Percentiles rank a stretch among this genome's conserved stretches.
These are phyloP conservation scores for Sarocladiaceae sp. DNA, from an alignment of 2,329 filamentous ascomycete species.

Conservation along the genomic window DNA sequence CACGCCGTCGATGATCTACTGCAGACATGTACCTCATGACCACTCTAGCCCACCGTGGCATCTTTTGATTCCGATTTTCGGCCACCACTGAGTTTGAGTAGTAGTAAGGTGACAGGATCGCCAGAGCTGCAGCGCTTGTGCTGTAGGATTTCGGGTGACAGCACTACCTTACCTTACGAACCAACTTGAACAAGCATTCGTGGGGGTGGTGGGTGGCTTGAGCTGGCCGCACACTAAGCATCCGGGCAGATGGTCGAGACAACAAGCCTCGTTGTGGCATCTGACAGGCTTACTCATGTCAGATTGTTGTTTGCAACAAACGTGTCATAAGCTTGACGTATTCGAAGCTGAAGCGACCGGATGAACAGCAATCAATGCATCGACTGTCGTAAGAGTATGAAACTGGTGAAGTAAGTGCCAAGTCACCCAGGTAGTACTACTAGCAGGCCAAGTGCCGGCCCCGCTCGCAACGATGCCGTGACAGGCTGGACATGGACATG, in stretches of 20 bases:
- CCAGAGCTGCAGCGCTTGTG: neutral
- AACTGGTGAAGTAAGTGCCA: too few species aligned
- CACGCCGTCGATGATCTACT: neutral
- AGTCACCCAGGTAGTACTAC: too few species aligned
- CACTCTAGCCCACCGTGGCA: neutral
- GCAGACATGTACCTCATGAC: conserved; percentile 1
- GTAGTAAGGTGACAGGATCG: conserved; percentile 1
- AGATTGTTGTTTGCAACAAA: too few species aligned
- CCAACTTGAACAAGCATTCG: too few species aligned
- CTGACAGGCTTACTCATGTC: too few species aligned
- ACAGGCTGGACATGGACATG: neutral
- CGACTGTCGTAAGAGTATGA: too few species aligned
- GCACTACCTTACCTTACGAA: too few species aligned
- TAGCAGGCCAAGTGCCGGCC: conserved; percentile 9
- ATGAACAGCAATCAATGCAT: too few species aligned
- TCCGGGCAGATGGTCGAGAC: neutral
- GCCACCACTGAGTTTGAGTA: neutral
- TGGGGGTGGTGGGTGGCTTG: neutral
- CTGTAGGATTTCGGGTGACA: neutral
- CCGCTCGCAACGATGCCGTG: conserved; percentile 7
- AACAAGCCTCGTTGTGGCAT: neutral
- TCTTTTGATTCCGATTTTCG: neutral
- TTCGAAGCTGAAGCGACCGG: too few species aligned
- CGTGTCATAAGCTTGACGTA: too few species aligned
- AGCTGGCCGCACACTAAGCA: neutral